Evolutionary conservation across 2,329 filamentous ascomycete species (phyloP), one percentile per base, ranked within the genome.

Genomic region (Penicillium sp.): DNA sequence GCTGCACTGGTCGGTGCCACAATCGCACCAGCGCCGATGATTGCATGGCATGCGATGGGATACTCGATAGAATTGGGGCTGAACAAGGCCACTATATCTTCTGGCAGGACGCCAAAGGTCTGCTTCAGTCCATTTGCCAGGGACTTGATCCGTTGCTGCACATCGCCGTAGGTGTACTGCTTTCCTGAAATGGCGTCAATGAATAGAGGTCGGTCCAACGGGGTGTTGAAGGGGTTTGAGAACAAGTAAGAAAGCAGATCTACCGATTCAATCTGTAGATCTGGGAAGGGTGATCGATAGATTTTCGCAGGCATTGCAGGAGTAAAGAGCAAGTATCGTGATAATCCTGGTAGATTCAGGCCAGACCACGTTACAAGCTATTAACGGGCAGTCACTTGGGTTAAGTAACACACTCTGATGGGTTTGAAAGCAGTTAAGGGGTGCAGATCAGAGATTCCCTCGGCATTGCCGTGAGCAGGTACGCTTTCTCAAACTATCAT

Each of bases 21-120:
- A 2, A 63, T 60, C 14, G 60, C 58, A 3, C 61, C 60, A 2
- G 66, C 63, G 10, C 64, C 61, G 3, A 67, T 22, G 20, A 67
- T 58, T 14, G 59, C 53, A 31, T 67, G 60, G 25, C 59, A 62
- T 25, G 55, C 58, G 25, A 67, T 51, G 2, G 65, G 61, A 34
- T 67, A 67, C 5, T 67, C 65, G 34, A 67, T 67, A 3, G 59
- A 57, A 20, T 67, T 67, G 15, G 63, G 65, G 17, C 65, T 65
- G 53, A 67, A 64, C 15, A 67, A 43, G 11, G 64, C 63, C 2
- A 67, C 61, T 1, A 67, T 58, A 41, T 67, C 63, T 17, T 64
- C 54, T 2, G 57, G 34, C 22, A 55, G 48, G 5, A 67, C 17
- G 5, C 53, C 63, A 39, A 67, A 59, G 12, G n/a, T 60, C 35